phyloP scores from a whole-genome alignment of 2,329 filamentous ascomycete genomes.

The Fusarium compactum region DNA sequence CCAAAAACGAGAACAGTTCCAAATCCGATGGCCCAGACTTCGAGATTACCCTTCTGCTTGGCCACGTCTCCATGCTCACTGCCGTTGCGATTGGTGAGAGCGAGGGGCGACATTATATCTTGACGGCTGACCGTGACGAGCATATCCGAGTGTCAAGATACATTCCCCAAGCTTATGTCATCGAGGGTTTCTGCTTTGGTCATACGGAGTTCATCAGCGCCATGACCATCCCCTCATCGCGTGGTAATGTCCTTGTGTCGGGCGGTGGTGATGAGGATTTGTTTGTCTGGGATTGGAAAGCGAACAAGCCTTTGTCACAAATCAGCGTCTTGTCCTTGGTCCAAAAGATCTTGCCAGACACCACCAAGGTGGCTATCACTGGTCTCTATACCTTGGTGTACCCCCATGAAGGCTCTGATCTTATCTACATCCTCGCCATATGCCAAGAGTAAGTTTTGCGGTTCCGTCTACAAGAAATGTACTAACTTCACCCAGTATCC shows the following conservation, averaged over 20 bases:
- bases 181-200: slow-evolving; percentile 89
- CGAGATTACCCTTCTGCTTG: slow-evolving; percentile 82
- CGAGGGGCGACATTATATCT: slow-evolving; percentile 60
- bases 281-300: slow-evolving; percentile 85
- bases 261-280: slow-evolving; percentile 87
- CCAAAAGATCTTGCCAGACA: slow-evolving; percentile 52
- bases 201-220: slow-evolving; percentile 87
- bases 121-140: slow-evolving; percentile 69
- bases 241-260: slow-evolving; percentile 77
- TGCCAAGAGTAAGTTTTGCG: slow-evolving; percentile 66
- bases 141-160: slow-evolving; percentile 91
- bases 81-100: slow-evolving; percentile 70
- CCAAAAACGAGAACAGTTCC: slow-evolving; percentile 44
- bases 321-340: slow-evolving; percentile 63
- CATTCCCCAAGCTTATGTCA: slow-evolving; percentile 84
- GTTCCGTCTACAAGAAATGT: neutral
- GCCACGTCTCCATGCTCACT: slow-evolving; percentile 95
- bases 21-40: slow-evolving; percentile 65
- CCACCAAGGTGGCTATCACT: slow-evolving; percentile 62
- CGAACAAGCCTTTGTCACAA: slow-evolving; percentile 65
- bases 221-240: slow-evolving; percentile 71
- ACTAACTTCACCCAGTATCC: slow-evolving; percentile 57
- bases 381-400: slow-evolving; percentile 54
- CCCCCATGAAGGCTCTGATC: slow-evolving; percentile 45
- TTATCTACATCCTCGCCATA: slow-evolving; percentile 61